A percentile compares a stretch with the other conserved stretches of the same genome.
These are phyloP conservation scores for Diaporthe sp. DNA, from an alignment of 2,329 filamentous ascomycete species.

Conservation along the genomic window DNA sequence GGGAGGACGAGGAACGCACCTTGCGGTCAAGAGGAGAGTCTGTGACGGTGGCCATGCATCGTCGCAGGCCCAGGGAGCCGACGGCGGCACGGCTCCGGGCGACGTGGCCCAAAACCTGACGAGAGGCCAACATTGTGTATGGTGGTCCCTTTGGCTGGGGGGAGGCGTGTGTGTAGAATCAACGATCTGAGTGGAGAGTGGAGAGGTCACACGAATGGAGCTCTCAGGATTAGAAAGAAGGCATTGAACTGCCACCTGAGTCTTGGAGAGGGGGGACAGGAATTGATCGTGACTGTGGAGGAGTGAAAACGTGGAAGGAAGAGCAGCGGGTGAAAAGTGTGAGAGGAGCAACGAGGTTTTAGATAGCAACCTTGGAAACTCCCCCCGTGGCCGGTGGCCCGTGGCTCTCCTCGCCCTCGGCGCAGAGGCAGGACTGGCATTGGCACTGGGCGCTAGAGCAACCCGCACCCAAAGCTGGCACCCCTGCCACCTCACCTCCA, in stretches of 20 bases:
- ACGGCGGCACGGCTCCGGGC: constrained; percentile 72
- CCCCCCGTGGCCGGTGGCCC: constrained; percentile 25
- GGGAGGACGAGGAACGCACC: constrained; percentile 63
- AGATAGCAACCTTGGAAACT: constrained; percentile 39
- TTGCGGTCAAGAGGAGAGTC: constrained; percentile 92
- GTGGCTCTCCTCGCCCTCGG: constrained; percentile 40
- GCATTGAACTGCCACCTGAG: constrained; percentile 40
- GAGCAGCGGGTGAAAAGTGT: constrained; percentile 30
- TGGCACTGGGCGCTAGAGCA: constrained; percentile 36
- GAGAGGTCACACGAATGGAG: constrained; percentile 47
- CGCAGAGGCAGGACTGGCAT: constrained; percentile 21
- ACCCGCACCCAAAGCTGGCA: constrained; percentile 32
- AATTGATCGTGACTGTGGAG: constrained; percentile 23
- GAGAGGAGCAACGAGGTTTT: constrained; percentile 42
- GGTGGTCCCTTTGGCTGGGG: constrained; percentile 40
- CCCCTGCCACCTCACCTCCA: constrained; percentile 34
- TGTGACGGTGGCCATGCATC: constrained; percentile 85
- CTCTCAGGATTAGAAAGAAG: constrained; percentile 39
- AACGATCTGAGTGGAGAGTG: constrained; percentile 36
- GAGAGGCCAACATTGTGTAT: constrained; percentile 77
- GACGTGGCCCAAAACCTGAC: constrained; percentile 76
- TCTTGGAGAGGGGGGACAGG: constrained; percentile 15
- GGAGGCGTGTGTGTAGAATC: constrained; percentile 32
- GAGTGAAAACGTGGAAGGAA: constrained; percentile 27
- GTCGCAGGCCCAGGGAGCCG: constrained; percentile 73